Base-by-base conservation (phyloP, 106 monocot genomes). In the Ottelia alismoides region DNA sequence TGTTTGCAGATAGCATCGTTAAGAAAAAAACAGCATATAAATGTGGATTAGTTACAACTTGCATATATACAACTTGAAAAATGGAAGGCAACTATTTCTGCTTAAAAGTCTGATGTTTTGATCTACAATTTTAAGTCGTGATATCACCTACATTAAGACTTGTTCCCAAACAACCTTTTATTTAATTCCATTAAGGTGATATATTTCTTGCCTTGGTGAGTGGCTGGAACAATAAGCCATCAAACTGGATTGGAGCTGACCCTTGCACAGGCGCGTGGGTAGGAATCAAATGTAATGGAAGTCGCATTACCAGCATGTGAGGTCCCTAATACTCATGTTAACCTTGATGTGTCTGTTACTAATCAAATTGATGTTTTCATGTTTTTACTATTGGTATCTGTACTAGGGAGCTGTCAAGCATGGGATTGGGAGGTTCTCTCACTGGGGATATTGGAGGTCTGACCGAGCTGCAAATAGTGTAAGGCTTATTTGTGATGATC, bases 231-330 rank as follows among this genome's bases (percentile, higher is more conserved):
- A 57, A 43, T 22, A 63, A 17, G 23, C 80, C 85, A 47, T 49
- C 66, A 12, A 80, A 80, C 47, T 85, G 85, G 85, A 32, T 22
- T 2, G 63, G 64, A 18, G 27, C 14, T 0, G 84, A 85, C 53
- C 84, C 84, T 30, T 85, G 84, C 45, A 63, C 58, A 31, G 35
- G 49, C 32, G 48, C 51, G 6, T 85, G 85, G 85, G 44, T 71
- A 11, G 85, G 85, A 35, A 64, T 85, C 44, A 60, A 4, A 28
- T 85, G 85, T 53, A 27, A 11, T 2, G 56, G 53, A 14, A 53
- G 51, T 20, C 69, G 66, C 17, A 47, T 85, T 2, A 26, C 31
- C 0, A 55, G 64, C 25, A 74, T 85, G 85, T 80, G 31, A 70
- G 71, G 7, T 17, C 2, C 35, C 14, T 0, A 21, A 14, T n/a